A percentile compares a stretch with the other conserved stretches of the same genome.
Conservation (phyloP, 768 basidiomycete genomes). For the Lepiota brunneoincarnata region DNA sequence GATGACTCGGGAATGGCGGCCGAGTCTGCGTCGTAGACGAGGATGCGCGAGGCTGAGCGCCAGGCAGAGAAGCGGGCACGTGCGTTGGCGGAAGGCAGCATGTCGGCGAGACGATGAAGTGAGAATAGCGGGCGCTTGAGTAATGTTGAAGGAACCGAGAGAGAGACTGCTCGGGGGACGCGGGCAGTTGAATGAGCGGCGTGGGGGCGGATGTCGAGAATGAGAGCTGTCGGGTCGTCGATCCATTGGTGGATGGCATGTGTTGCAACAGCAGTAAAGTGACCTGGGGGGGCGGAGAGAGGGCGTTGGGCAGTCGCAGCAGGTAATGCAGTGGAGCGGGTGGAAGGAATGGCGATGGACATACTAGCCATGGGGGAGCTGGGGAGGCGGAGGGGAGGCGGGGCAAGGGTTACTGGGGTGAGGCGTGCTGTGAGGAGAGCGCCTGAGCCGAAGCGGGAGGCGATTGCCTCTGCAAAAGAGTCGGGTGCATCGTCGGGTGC, state of each 20-base stretch:
- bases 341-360: slow-evolving; percentile 13
- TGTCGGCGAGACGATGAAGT: slow-evolving; percentile 69
- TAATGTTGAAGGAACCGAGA: slow-evolving; percentile 92
- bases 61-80: slow-evolving; percentile 61
- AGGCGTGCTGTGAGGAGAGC: slow-evolving; percentile 32
- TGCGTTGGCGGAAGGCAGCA: slow-evolving; percentile 67
- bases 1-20: slow-evolving; percentile 53
- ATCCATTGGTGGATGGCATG: slow-evolving; percentile 28
- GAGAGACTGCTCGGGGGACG: slow-evolving; percentile 67
- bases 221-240: slow-evolving; percentile 42
- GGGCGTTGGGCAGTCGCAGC: slow-evolving; percentile 2
- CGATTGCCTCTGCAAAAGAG: slow-evolving; percentile 53
- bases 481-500: slow-evolving; percentile 26
- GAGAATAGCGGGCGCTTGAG: slow-evolving; percentile 89
- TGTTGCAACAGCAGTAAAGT: slow-evolving; percentile 26
- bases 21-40: slow-evolving; percentile 88
- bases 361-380: slow-evolving; percentile 21
- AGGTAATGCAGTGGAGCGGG: slow-evolving; percentile 7
- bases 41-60: slow-evolving; percentile 55
- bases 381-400: slow-evolving; percentile 17
- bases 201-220: slow-evolving; percentile 89
- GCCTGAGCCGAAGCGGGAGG: slow-evolving; percentile 38
- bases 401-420: slow-evolving; percentile 15
- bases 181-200: slow-evolving; percentile 68
- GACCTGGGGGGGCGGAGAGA: slow-evolving; percentile 9